Base-by-base conservation (phyloP, 2,329 filamentous ascomycete genomes). In the Fusarium staphyleae region DNA sequence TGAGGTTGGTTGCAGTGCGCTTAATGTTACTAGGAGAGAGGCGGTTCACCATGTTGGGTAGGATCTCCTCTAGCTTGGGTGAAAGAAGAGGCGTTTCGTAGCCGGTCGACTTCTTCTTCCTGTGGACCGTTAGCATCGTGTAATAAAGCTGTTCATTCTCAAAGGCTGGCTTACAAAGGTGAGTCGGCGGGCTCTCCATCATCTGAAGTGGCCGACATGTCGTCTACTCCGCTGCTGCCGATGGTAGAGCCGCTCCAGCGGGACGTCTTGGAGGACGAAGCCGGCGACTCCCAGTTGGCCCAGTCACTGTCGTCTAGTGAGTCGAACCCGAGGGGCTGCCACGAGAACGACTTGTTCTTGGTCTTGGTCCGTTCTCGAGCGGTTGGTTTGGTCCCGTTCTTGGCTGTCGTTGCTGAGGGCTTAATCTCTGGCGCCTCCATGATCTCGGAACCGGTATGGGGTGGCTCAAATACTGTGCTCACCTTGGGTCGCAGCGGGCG, bases 1-100 rank as follows among this genome's bases (percentile, higher is more conserved):
- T 91, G 51, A 96, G 80, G 57, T 88, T 89, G 29, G 87, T 89
- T n/a, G 93, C 90, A 1, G 90, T 93, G 30, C 86, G 84, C 70
- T 91, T 90, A 63, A 97, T 77, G 66, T 91, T 92, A 63, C 86
- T 87, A 0, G 92, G 89, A 8, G 85, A 83, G 34, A 92, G 75
- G 60, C 87, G 86, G 69, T 87, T 87, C 49, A 96, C 81, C 40
- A 88, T 83, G 41, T 87, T 87, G 76, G 90, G 91, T 22, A 89
- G 70, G 52, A 85, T 70, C 67, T 87, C 77, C 71, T 82, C 79
- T 29, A 84, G 71, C 65, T 77, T 79, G 55, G 74, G 74, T 15
- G 75, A 69, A 36, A 76, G 70, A 19, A 72, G 55, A 18, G 67
- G 66, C 45, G 66, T 67, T 42, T 73, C 70, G 48, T 67, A 59